Conservation (phyloP, 345 rosid genomes). For the Salix exigua region DNA sequence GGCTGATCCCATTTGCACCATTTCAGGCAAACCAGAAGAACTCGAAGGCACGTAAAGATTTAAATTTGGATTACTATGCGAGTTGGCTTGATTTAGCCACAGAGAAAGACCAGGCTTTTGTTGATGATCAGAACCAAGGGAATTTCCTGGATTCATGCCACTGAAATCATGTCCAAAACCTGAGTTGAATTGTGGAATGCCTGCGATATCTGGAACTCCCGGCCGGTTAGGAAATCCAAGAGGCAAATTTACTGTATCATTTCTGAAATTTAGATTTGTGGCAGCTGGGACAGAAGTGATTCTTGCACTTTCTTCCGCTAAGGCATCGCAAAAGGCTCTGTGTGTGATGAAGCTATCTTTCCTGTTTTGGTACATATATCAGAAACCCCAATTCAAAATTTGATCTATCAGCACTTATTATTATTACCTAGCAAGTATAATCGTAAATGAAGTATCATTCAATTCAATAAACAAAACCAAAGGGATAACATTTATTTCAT, state of each 20-base stretch:
- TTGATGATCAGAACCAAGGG: constrained; percentile 18
- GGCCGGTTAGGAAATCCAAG: constrained; percentile 41
- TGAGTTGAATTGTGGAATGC: constrained; percentile 42
- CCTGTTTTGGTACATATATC: constrained; percentile 32
- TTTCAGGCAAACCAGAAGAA: constrained; percentile 47
- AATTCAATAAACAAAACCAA: constrained; percentile 15
- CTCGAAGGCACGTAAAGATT: constrained; percentile 14
- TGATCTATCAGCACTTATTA: background rate
- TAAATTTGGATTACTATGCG: constrained; percentile 10
- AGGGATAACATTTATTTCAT: constrained; percentile 44
- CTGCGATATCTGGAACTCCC: constrained; percentile 46
- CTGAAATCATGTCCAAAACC: constrained; percentile 47
- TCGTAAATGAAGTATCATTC: constrained; percentile 9
- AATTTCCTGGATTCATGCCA: constrained; percentile 34
- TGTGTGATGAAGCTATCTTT: constrained; percentile 95
- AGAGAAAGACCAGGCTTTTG: constrained; percentile 27
- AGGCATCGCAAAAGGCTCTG: constrained; percentile 92
- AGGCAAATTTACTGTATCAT: constrained; percentile 40
- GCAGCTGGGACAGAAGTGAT: constrained; percentile 40
- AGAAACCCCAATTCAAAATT: constrained; percentile 9
- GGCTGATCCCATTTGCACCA: constrained; percentile 51
- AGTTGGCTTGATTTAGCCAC: constrained; percentile 25
- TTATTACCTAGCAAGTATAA: background rate
- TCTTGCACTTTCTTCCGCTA: constrained; percentile 77
- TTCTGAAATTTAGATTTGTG: constrained; percentile 58